These are phyloP conservation scores for Chamaecrista fasciculata DNA, from an alignment of 306 rosid species.

Conservation along the genomic window DNA sequence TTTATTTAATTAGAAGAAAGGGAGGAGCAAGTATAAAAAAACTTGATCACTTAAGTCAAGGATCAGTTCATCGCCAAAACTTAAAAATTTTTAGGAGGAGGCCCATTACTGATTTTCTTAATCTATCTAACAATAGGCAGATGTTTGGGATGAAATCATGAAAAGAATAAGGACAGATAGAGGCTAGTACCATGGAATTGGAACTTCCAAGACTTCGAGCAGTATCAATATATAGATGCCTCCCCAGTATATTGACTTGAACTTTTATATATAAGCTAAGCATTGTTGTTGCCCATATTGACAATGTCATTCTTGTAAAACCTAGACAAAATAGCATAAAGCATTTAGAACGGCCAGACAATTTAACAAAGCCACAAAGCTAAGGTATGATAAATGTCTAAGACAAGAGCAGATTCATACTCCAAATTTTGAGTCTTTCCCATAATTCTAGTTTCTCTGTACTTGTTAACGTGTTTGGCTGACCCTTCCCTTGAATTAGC, in stretches of 20 bases:
- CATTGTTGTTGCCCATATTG: slow-evolving; percentile 81
- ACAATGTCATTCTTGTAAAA: slow-evolving; percentile 81
- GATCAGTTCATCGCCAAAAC: background rate
- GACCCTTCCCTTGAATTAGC: slow-evolving; percentile 83
- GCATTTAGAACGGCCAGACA: slow-evolving; percentile 3
- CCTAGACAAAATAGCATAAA: slow-evolving; percentile 48
- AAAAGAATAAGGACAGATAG: slow-evolving; percentile 24
- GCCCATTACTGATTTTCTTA: background rate
- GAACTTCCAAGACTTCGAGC: slow-evolving; percentile 76
- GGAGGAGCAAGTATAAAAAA: background rate
- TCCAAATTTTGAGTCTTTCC: slow-evolving; percentile 79
- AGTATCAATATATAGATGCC: slow-evolving; percentile 84
- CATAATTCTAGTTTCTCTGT: slow-evolving; percentile 80
- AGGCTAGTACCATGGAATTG: slow-evolving; percentile 46
- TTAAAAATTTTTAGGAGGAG: background rate
- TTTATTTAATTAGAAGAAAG: background rate
- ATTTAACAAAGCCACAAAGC: slow-evolving; percentile 2
- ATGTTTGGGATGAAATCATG: background rate
- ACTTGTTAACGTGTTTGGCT: slow-evolving; percentile 54
- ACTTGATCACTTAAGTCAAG: background rate
- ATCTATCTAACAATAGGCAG: background rate
- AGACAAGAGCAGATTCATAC: slow-evolving; percentile 48
- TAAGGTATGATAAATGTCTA: slow-evolving; percentile 19
- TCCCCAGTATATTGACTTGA: slow-evolving; percentile 94
- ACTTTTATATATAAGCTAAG: slow-evolving; percentile 86